Conservation (phyloP, 176 grass and related monocot genomes). For the Hordeum vulgare region DNA sequence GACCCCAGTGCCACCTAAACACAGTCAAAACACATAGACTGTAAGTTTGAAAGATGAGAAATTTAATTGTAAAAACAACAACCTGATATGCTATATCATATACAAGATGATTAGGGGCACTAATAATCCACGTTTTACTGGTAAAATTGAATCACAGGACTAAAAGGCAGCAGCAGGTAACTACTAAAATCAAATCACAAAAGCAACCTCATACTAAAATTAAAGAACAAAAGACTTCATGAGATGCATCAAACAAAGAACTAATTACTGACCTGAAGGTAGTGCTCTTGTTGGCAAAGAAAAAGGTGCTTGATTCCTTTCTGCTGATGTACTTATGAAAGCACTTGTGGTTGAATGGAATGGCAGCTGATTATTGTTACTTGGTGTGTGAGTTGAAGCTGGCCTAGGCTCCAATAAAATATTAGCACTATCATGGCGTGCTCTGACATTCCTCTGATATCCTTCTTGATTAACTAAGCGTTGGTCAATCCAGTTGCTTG, state of each 20-base stretch:
- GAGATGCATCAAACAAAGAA: not conserved
- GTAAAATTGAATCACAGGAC: slow-evolving; percentile 8
- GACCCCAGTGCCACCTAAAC: slow-evolving; percentile 9
- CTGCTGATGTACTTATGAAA: slow-evolving; percentile 3
- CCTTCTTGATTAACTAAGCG: slow-evolving; percentile 22
- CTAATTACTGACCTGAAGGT: slow-evolving; percentile 38
- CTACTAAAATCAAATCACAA: not conserved
- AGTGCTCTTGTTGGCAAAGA: slow-evolving; percentile 12
- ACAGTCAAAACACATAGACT: not conserved
- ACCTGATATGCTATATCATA: not conserved
- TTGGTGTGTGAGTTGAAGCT: slow-evolving; percentile 20
- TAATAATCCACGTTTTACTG: not conserved
- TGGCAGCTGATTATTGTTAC: not conserved
- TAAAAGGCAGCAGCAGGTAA: not conserved
- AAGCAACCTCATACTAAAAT: not conserved
- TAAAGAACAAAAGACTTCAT: not conserved
- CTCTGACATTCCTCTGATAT: slow-evolving; percentile 66
- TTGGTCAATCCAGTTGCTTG: slow-evolving; percentile 27
- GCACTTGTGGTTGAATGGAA: slow-evolving; percentile 30
- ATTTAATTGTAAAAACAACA: too few relatives aligned
- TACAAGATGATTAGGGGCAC: not conserved
- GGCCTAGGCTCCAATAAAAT: slow-evolving; percentile 29
- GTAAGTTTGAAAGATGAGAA: not conserved
- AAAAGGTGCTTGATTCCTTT: slow-evolving; percentile 22
- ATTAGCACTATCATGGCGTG: slow-evolving; percentile 16